A percentile compares a stretch with the other conserved stretches of the same genome.
phyloP scores from a whole-genome alignment of 2,329 filamentous ascomycete genomes.

The Aureobasidium sp. region DNA sequence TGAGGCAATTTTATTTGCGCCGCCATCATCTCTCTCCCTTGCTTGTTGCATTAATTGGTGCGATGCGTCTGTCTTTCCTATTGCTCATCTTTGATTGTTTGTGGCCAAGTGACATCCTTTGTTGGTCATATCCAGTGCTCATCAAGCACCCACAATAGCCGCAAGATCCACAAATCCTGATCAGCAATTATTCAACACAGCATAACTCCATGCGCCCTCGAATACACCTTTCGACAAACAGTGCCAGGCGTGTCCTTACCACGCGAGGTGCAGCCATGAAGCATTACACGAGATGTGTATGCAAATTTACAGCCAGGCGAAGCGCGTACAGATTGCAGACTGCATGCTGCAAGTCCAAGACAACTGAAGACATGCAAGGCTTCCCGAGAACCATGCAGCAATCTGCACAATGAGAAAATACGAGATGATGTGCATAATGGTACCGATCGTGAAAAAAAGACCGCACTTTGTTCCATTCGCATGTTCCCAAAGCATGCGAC shows the following conservation, averaged over 20 bases:
- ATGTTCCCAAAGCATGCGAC: too few relatives aligned
- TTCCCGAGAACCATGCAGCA: background rate
- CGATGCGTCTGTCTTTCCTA: background rate
- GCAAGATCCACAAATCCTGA: background rate
- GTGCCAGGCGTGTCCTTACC: background rate
- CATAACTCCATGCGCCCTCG: background rate
- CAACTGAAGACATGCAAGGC: background rate
- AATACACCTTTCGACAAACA: background rate
- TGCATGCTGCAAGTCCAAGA: background rate
- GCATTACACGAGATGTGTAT: background rate
- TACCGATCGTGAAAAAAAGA: too few relatives aligned
- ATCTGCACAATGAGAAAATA: background rate
- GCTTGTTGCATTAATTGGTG: background rate
- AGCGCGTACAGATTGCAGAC: background rate
- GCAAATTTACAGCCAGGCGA: background rate
- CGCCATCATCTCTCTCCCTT: background rate
- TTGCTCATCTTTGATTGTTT: background rate
- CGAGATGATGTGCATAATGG: slow-evolving; percentile 5
- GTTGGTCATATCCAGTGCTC: too few relatives aligned
- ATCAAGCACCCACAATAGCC: background rate
- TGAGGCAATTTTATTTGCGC: background rate
- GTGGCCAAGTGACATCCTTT: too few relatives aligned
- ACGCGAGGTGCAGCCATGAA: background rate
- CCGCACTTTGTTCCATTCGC: too few relatives aligned
- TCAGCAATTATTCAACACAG: background rate